Conservation (phyloP, 2,329 filamentous ascomycete species). For the Clarireedia hainanense region DNA sequence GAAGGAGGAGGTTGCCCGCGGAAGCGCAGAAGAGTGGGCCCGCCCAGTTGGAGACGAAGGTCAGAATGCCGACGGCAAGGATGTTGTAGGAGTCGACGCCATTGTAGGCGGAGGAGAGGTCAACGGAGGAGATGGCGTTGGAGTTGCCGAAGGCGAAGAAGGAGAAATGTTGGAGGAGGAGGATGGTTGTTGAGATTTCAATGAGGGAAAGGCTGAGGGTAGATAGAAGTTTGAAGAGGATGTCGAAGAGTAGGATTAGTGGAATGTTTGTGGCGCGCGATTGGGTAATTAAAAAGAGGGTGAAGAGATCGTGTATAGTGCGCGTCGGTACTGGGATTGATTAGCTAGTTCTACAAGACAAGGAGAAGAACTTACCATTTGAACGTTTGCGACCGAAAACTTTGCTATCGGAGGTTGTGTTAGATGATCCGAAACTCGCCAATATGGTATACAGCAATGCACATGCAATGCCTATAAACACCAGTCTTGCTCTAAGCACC, state of each 20-base stretch:
- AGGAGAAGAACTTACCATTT: constrained; percentile 15
- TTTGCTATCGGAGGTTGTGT: constrained; percentile 20
- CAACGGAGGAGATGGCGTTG: constrained; percentile 93
- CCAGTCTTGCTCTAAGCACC: constrained; percentile 33
- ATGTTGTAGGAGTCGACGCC: constrained; percentile 77
- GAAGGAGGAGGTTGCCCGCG: constrained; percentile 52
- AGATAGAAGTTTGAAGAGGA: constrained; percentile 48
- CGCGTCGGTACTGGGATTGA: constrained; percentile 18
- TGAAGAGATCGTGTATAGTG: constrained; percentile 62
- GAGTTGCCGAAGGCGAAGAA: constrained; percentile 90
- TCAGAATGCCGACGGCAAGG: constrained; percentile 70
- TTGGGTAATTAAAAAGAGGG: constrained; percentile 78
- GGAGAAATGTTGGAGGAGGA: constrained; percentile 71
- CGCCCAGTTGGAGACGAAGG: constrained; percentile 86
- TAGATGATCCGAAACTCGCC: constrained; percentile 31
- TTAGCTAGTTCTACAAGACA: background rate
- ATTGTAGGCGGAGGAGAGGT: constrained; percentile 92
- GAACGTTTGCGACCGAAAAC: constrained; percentile 7
- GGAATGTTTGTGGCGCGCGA: constrained; percentile 80
- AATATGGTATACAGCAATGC: constrained; percentile 35
- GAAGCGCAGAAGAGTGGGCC: constrained; percentile 82
- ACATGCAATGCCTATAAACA: constrained; percentile 38
- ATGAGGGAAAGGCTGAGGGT: constrained; percentile 40
- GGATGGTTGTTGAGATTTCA: constrained; percentile 59
- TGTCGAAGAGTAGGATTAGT: constrained; percentile 67